Base-by-base conservation (phyloP, 2,329 filamentous ascomycete species). In the Cladophialophora chaetospira region DNA sequence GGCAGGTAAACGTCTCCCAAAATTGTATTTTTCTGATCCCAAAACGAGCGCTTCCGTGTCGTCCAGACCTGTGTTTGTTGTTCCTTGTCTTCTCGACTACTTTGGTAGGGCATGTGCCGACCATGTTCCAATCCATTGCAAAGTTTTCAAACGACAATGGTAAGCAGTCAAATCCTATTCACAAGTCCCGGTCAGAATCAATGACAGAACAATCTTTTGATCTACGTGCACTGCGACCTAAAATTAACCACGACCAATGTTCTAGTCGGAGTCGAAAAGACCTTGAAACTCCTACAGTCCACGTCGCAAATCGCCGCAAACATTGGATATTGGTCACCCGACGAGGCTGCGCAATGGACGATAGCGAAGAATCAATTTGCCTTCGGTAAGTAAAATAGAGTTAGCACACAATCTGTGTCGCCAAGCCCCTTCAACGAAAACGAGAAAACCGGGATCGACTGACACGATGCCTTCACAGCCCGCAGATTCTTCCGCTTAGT, bases 401-500 rank as follows among this genome's bases (percentile, higher is more conserved):
- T 13, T 1, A 9, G n/a, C 29, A 49, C 31, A n/a, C n/a, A n/a
- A n/a, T n/a, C n/a, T n/a, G n/a, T n/a, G n/a, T n/a, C n/a, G n/a
- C n/a, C n/a, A n/a, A n/a, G n/a, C n/a, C n/a, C n/a, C n/a, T n/a
- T n/a, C n/a, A n/a, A n/a, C n/a, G n/a, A n/a, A n/a, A n/a, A n/a
- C n/a, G n/a, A n/a, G n/a, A n/a, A n/a, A n/a, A n/a, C n/a, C n/a
- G n/a, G n/a, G n/a, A n/a, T n/a, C n/a, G n/a, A n/a, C n/a, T n/a
- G n/a, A n/a, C n/a, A 62, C 26, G 55, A 5, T 13, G 29, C 2
- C 1, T 17, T 8, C 4, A 2, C 40, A 79, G 78, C 73, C 26
- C 79, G 88, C 33, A 82, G 87, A 19, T 85, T 82, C 71, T 79
- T 90, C 67, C 83, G 88, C 10, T 74, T 88, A 55, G 87, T 89